Conservation (phyloP, 2,329 filamentous ascomycete genomes). For the Sarocladium kiliense region DNA sequence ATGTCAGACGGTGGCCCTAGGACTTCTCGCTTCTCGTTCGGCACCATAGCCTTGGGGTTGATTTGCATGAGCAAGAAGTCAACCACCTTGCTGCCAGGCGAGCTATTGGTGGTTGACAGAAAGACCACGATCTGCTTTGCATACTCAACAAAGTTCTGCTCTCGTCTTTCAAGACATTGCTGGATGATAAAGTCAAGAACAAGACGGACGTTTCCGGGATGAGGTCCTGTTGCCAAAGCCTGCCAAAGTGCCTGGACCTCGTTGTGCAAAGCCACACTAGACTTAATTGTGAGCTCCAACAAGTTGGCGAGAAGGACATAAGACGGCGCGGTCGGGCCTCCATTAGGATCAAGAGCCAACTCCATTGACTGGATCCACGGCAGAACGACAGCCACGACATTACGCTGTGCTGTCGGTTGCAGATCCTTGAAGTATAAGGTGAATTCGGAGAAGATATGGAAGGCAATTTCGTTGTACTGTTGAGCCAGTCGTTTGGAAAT, state of each 20-base stretch:
- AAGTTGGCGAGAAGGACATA: conserved; percentile 94
- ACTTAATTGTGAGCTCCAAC: conserved; percentile 93
- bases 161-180: conserved; percentile 84
- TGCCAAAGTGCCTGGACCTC: conserved; percentile 98
- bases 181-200: conserved; percentile 96
- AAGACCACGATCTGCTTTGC: conserved; percentile 98
- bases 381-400: conserved; percentile 88
- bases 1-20: conserved; percentile 68
- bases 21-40: conserved; percentile 71
- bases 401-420: conserved; percentile 76
- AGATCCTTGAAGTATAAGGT: conserved; percentile 88
- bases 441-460: conserved; percentile 94
- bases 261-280: conserved; percentile 81
- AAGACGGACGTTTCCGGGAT: conserved; percentile 88
- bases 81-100: conserved; percentile 82
- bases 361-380: conserved; percentile 97
- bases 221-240: conserved; percentile 85
- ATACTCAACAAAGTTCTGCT: conserved; percentile 97
- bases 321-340: conserved; percentile 82
- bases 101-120: conserved; percentile 69
- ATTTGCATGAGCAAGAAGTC: conserved; percentile 92
- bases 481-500: conserved; percentile 86
- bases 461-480: conserved; percentile 83
- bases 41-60: conserved; percentile 93
- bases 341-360: conserved; percentile 84